phyloP scores from a whole-genome alignment of 192 early-diverging fungal species.

The Mycoemilia scoparia region DNA sequence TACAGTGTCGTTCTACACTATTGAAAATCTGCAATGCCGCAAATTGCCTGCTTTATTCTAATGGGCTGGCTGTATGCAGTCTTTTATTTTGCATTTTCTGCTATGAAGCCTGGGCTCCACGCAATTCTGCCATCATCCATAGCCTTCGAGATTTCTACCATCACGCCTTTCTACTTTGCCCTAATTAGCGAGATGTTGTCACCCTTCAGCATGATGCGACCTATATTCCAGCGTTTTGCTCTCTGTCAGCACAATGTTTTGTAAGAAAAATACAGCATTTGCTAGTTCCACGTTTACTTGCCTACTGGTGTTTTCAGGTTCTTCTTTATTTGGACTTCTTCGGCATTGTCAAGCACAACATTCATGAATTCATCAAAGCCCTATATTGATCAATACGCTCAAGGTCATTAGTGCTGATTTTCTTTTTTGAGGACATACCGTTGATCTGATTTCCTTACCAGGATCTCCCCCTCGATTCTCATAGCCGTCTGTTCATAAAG shows the following conservation, averaged over 20 bases:
- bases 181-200: constrained; percentile 91
- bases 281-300: constrained; percentile 5
- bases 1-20: no score
- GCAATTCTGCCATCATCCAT: no score
- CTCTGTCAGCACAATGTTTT: not conserved
- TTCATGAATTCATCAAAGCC: constrained; percentile 99
- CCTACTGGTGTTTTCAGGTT: constrained; percentile 55
- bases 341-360: constrained; percentile 78
- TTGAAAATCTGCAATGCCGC: no score
- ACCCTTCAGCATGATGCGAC: constrained; percentile 86
- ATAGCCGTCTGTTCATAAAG: constrained; percentile 75
- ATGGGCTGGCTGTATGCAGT: no score
- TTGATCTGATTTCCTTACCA: no score
- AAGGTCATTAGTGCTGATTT: no score
- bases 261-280: not conserved
- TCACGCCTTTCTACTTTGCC: no score
- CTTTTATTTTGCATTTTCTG: no score
- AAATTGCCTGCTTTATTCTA: no score
- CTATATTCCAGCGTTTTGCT: constrained; percentile 10
- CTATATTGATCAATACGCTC: constrained; percentile 30
- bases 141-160: no score
- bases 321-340: constrained; percentile 68
- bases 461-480: constrained; percentile 82
- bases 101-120: no score
- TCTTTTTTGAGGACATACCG: no score